phyloP scores from a whole-genome alignment of 257 asterid species.

The Fraxinus excelsior region DNA sequence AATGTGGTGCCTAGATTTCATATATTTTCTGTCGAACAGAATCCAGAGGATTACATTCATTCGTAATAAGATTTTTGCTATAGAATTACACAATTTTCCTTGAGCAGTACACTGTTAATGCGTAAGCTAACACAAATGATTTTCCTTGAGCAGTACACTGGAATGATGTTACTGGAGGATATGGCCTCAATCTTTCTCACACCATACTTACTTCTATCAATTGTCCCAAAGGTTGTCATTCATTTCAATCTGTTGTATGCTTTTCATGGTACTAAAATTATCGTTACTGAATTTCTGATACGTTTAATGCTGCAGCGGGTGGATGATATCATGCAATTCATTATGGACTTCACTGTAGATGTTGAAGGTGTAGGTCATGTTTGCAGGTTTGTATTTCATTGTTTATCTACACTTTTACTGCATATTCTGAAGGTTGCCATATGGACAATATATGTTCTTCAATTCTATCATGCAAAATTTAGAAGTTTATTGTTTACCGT shows the following conservation, averaged over 20 bases:
- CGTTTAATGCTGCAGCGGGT: conserved; percentile 59
- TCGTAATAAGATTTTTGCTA: background rate
- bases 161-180: conserved; percentile 94
- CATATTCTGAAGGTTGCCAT: conserved; percentile 13
- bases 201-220: conserved; percentile 73
- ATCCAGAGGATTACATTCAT: background rate
- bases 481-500: background rate
- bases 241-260: background rate
- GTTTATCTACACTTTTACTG: conserved; percentile 7
- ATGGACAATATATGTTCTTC: background rate
- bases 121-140: conserved; percentile 11
- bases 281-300: conserved; percentile 18
- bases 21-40: background rate
- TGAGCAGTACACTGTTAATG: conserved; percentile 86
- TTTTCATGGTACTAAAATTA: conserved; percentile 2
- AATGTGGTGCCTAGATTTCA: background rate
- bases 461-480: background rate
- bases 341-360: conserved; percentile 75
- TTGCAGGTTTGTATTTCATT: conserved; percentile 58
- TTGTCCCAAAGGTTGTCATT: conserved; percentile 82
- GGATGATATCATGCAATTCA: conserved; percentile 76
- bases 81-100: conserved; percentile 5
- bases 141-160: conserved; percentile 72
- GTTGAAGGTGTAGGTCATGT: conserved; percentile 95
- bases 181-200: conserved; percentile 97